Base-by-base conservation (phyloP, 2,329 filamentous ascomycete species). In the Aspergillus transmontanensis region DNA sequence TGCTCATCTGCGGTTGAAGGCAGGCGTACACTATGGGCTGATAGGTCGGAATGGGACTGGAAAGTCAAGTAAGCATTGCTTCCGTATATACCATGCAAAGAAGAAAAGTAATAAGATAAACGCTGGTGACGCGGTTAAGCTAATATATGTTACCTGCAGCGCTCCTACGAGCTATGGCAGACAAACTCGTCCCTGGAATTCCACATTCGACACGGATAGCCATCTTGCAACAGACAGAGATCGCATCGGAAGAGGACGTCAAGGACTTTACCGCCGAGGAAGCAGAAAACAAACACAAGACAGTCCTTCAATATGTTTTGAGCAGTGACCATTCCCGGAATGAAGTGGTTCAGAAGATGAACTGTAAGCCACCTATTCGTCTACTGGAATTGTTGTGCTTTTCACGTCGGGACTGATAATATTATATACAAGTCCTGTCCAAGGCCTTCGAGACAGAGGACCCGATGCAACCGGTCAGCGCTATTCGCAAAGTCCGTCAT, bases 31-130 rank as follows among this genome's bases (percentile, higher is more conserved):
- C 64, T 96, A 96, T 81, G 92, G 91, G 0, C 81, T 96, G 1
- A 82, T 94, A 23, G 93, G 92, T 0, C 85, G 91, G 7, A 96
- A 96, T 77, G 92, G 92, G 0, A 90, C 89, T 2, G 93, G 92
- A 6, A 96, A 96, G 73, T 94, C 91, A 4, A 94, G 88, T 90
- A 77, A 26, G 71, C 61, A 30, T 58, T 39, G 43, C 34, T 30
- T 21, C 23, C 30, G 11, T 14, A 16, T 36, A 36, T 23, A 36
- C 2, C 6, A n/a, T 26, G 5, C 10, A 30, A 30, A 26, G 21
- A 0, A 16, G 10, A 19, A 56, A 30, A 4, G 34, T 4, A 23
- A 23, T 23, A 9, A 30, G 1, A 50, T 39, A 6, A 11, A 1
- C 19, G 1, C 6, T 26, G 23, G 23, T 7, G 23, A 30, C 11